phyloP scores from a whole-genome alignment of 257 asterid species.

The Solanum sitiens region DNA sequence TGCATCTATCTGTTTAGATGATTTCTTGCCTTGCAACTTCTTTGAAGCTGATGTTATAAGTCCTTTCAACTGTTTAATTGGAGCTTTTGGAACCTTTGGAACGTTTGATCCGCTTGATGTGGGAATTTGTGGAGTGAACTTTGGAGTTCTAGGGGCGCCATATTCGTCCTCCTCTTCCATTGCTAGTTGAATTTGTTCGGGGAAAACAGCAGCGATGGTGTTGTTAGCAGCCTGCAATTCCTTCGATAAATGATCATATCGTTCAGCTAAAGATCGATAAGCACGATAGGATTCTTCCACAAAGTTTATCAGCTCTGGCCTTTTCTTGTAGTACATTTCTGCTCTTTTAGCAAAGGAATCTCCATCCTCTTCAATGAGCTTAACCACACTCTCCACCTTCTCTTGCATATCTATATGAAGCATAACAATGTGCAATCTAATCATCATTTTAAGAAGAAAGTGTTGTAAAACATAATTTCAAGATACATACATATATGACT shows the following conservation, averaged over 20 bases:
- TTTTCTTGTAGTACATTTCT: conserved; percentile 80
- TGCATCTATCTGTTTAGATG: not conserved
- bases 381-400: conserved; percentile 56
- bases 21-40: conserved; percentile 27
- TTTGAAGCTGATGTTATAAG: conserved; percentile 42
- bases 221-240: conserved; percentile 78
- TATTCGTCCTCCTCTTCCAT: conserved; percentile 52
- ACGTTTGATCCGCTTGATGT: conserved; percentile 6
- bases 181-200: conserved; percentile 57
- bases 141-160: conserved; percentile 8
- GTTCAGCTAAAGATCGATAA: conserved; percentile 68
- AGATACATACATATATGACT: not conserved
- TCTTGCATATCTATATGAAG: conserved; percentile 76
- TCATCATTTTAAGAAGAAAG: not conserved
- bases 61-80: conserved; percentile 43
- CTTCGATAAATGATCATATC: conserved; percentile 75
- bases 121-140: conserved; percentile 10
- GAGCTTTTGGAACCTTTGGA: conserved; percentile 62
- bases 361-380: conserved; percentile 72
- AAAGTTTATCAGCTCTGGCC: conserved; percentile 70
- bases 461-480: not conserved
- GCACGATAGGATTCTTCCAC: conserved; percentile 76
- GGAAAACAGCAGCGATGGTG: conserved; percentile 67
- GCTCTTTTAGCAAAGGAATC: conserved; percentile 90
- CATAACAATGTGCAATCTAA: not conserved